Evolutionary conservation across 352 stramenopile genomes (phyloP), one percentile per base, ranked within the genome.

Genomic region (Vaucheria bursata): DNA sequence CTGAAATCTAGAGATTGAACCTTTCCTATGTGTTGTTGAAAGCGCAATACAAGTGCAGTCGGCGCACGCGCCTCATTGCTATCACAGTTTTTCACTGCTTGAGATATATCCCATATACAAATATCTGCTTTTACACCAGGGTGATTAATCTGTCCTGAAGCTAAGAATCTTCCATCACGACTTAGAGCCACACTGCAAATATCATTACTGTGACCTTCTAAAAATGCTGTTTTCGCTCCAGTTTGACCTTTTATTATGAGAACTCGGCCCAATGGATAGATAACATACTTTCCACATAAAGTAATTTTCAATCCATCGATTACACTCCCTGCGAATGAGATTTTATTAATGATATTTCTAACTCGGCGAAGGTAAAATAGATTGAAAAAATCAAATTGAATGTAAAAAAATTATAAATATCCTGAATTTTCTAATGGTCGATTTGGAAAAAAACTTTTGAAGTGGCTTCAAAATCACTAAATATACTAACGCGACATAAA

Each of bases 1-100:
- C 88, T 95, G 79, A 98, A 98, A 3, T 92, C 87, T 71, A 98
- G 80, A 65, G 89, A 88, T 81, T 97, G 92, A 31, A 98, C 93
- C 73, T 90, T 93, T 49, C 91, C 93, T 87, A 97, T 93, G 86
- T 98, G 94, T 66, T 97, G 90, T 59, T 90, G 89, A n/a, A 98
- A 88, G 45, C 92, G 86, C 75, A 96, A 92, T 37, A 97, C 66
- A 37, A 96, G 84, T 50, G 82, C 86, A 39, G 83, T 80, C 38
- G 91, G 86, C 32, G 90, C 89, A 73, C 85, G 88, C 18, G 90
- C 84, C 64, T 91, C 87, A 50, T 86, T 88, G 49, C 87, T 88
- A n/a, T 87, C 78, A 50, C 83, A 80, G 39, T 88, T 79, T 25
- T 85, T 79, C 1, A 92, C 93, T 4, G 92, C 92, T 64, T 88